Evolutionary conservation across 2,329 filamentous ascomycete genomes (phyloP), one percentile per base, ranked within the genome.

Genomic region (Xylaria sp.): DNA sequence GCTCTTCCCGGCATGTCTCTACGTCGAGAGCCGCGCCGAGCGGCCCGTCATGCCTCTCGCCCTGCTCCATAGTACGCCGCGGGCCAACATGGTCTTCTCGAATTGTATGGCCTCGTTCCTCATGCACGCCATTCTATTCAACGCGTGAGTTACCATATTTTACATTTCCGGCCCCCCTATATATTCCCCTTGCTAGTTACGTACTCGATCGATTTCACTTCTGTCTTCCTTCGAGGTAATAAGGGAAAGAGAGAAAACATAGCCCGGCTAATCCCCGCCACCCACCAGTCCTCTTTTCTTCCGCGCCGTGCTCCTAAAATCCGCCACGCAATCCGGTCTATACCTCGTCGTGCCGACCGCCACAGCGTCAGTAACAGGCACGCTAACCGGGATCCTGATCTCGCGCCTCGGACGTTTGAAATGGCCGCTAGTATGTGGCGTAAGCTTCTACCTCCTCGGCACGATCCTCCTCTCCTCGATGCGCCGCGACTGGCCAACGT

Each of bases 241-340:
- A 27, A 4, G 24, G 4, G 24, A 27, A 17, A 34, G 57, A 51
- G 8, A n/a, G n/a, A 7, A n/a, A 1, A 51, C 14, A 53, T 30
- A 51, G 4, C 1, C 5, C 5, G n/a, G 30, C 61, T 61, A 45
- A 61, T 36, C 4, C n/a, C 21, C 17, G 47, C 17, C 60, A 19
- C 60, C 54, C 45, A 9, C 39, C 48, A 88, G 88, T 5, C 92
- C 92, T 0, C 82, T 94, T 7, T 94, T 90, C 81, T 94, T 93
- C 80, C 91, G 93, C 77, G 90, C 89, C 45, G 91, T 93, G 30
- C 88, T 92, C 56, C 84, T 92, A 60, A 89, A 90, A 66, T 86
- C 85, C 5, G 89, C 92, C 17, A 93, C 92, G 0, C 82, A 85
- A 27, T 93, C 92, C 0, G 92, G 92, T n/a, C 85, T 93, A 32